Conservation (phyloP, 257 asterid species). For the Capsicum baccatum region DNA sequence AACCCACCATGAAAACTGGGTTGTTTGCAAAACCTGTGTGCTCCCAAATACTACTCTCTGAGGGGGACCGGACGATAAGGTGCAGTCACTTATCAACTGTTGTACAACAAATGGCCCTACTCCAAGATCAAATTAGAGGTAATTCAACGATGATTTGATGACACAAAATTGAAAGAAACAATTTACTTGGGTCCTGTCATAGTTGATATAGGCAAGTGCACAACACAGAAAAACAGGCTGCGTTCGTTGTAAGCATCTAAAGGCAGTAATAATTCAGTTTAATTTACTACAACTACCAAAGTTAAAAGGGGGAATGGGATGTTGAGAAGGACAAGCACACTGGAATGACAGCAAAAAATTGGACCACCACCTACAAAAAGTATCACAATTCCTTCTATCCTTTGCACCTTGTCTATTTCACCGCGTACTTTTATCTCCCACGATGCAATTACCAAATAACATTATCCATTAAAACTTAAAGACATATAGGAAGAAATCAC, state of each 20-base stretch:
- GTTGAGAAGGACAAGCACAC: conserved; percentile 29
- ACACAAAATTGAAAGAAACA: neutral
- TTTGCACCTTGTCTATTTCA: neutral
- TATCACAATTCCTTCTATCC: neutral
- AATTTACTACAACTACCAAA: neutral
- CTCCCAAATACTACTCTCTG: conserved; percentile 7
- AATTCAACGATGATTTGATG: neutral
- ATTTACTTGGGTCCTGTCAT: neutral
- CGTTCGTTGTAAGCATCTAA: conserved; percentile 1
- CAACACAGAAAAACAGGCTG: neutral
- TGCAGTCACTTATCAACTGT: neutral
- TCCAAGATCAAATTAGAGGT: neutral
- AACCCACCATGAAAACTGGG: neutral
- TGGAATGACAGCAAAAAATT: conserved; percentile 19
- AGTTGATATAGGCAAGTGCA: conserved; percentile 7
- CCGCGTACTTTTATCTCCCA: neutral
- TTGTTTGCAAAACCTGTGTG: conserved; percentile 20
- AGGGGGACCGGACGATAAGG: neutral
- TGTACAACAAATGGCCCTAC: conserved; percentile 2
- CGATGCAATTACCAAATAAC: neutral
- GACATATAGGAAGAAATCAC: neutral
- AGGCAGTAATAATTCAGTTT: conserved; percentile 6
- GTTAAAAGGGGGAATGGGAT: neutral
- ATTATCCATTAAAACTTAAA: neutral
- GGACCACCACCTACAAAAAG: conserved; percentile 32